A percentile compares a stretch with the other conserved stretches of the same genome.
These are phyloP conservation scores for Psilocybe sp. DNA, from an alignment of 768 basidiomycete genomes.

Conservation along the genomic window DNA sequence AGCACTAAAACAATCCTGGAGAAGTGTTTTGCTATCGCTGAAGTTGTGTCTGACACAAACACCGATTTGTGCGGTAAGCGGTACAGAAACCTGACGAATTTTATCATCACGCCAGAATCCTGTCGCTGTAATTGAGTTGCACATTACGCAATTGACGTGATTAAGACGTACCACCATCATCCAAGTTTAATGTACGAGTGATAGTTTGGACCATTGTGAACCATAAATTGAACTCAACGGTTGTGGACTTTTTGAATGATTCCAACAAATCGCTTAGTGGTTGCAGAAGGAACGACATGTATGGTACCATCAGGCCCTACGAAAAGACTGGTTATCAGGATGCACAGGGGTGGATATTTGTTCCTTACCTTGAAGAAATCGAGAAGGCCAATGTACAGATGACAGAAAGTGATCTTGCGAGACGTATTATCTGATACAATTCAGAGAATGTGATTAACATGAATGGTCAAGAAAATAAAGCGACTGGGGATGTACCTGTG, in stretches of 20 bases:
- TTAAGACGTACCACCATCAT: conserved; percentile 69
- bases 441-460: not conserved
- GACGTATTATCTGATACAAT: conserved; percentile 29
- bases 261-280: conserved; percentile 65
- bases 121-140: conserved; percentile 23
- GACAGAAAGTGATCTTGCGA: conserved; percentile 71
- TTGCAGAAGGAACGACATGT: conserved; percentile 74
- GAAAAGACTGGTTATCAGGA: not conserved
- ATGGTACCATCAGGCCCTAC: conserved; percentile 86
- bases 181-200: conserved; percentile 66
- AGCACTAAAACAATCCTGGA: conserved; percentile 52
- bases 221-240: conserved; percentile 56
- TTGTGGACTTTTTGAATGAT: conserved; percentile 33
- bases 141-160: not conserved
- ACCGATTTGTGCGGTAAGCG: conserved; percentile 65
- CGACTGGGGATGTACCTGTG: conserved; percentile 32
- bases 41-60: conserved; percentile 38
- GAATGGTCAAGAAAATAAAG: not conserved
- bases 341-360: not conserved
- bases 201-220: conserved; percentile 55
- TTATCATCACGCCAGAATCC: conserved; percentile 92
- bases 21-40: conserved; percentile 33
- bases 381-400: conserved; percentile 68
- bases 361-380: conserved; percentile 81
- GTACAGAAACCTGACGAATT: conserved; percentile 55